Conservation (phyloP, 1,284 basidiomycete genomes). For the Ustilago lituana region DNA sequence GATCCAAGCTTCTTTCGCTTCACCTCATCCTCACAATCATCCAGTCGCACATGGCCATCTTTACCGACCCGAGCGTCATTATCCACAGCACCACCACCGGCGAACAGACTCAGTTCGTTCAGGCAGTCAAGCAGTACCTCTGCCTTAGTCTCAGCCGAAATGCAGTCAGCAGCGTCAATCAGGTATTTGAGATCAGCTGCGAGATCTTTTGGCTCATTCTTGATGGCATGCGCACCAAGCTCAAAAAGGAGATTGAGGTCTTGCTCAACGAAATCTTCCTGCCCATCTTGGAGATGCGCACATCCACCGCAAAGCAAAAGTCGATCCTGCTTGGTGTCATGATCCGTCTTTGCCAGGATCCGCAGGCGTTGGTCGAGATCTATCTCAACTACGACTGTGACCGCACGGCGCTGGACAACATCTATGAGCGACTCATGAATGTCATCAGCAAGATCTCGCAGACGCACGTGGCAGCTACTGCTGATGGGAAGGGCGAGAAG, state of each 20-base stretch:
- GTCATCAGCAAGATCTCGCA: constrained; percentile 62
- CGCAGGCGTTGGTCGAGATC: constrained; percentile 66
- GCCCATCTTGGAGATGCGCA: constrained; percentile 97
- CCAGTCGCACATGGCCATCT: constrained; percentile 61
- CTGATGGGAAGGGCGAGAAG: constrained; percentile 32
- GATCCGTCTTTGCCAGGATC: constrained; percentile 63
- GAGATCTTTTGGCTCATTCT: constrained; percentile 99
- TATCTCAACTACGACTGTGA: constrained; percentile 68
- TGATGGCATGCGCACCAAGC: constrained; percentile 89
- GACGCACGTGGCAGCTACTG: constrained; percentile 41
- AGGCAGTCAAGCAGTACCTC: constrained; percentile 70
- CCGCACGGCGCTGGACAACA: constrained; percentile 65
- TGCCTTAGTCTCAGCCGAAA: constrained; percentile 93
- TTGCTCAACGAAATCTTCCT: constrained; percentile 98
- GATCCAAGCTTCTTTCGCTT: constrained; percentile 64
- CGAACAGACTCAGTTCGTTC: constrained; percentile 66
- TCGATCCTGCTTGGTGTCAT: constrained; percentile 62
- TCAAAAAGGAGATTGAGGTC: constrained; percentile 99
- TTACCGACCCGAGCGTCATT: constrained; percentile 62
- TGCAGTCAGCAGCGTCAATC: constrained; percentile 91
- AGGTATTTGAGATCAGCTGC: constrained; percentile 97
- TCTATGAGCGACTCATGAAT: constrained; percentile 67
- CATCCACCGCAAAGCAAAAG: constrained; percentile 83
- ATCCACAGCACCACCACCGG: constrained; percentile 64
- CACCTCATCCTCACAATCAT: constrained; percentile 65